Percentiles rank a stretch among this genome's conserved stretches.
These are phyloP conservation scores for Scutellaria minor DNA, from an alignment of 257 asterid genomes.

Conservation along the genomic window DNA sequence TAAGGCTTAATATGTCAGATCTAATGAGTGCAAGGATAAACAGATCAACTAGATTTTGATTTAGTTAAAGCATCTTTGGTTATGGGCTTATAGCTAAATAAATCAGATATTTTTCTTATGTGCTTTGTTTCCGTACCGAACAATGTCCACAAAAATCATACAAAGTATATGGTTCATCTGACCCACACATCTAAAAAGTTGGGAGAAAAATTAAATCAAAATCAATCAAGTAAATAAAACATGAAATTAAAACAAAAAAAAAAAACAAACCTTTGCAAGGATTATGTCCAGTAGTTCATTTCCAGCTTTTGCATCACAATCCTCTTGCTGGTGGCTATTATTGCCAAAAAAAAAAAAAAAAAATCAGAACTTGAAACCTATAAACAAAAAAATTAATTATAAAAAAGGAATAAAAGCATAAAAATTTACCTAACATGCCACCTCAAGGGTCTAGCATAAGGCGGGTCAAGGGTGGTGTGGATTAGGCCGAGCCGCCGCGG, in stretches of 20 bases:
- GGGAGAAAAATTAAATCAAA: not conserved
- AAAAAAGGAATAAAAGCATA: not conserved
- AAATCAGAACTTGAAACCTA: not conserved
- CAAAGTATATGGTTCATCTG: constrained; percentile 28
- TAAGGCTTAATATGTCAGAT: constrained; percentile 14
- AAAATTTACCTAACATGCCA: constrained; percentile 70
- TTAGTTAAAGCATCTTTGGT: too few species aligned
- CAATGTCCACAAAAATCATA: constrained; percentile 10
- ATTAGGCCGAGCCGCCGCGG: constrained; percentile 77
- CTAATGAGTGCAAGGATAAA: not conserved
- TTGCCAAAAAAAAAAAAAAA: not conserved
- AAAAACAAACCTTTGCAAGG: constrained; percentile 67
- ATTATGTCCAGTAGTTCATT: constrained; percentile 83
- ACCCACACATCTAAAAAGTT: not conserved
- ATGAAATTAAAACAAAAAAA: not conserved
- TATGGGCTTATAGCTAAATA: not conserved
- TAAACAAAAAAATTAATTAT: not conserved
- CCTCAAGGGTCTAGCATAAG: constrained; percentile 51
- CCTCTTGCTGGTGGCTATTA: constrained; percentile 77
- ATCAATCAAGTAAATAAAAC: too few species aligned
- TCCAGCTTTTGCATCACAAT: constrained; percentile 79
- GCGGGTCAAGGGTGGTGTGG: constrained; percentile 57
- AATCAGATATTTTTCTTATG: not conserved
- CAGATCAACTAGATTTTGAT: not conserved
- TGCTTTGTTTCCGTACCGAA: not conserved